phyloP scores from a whole-genome alignment of 768 basidiomycete genomes.

The Macrolepiota fuliginosa region DNA sequence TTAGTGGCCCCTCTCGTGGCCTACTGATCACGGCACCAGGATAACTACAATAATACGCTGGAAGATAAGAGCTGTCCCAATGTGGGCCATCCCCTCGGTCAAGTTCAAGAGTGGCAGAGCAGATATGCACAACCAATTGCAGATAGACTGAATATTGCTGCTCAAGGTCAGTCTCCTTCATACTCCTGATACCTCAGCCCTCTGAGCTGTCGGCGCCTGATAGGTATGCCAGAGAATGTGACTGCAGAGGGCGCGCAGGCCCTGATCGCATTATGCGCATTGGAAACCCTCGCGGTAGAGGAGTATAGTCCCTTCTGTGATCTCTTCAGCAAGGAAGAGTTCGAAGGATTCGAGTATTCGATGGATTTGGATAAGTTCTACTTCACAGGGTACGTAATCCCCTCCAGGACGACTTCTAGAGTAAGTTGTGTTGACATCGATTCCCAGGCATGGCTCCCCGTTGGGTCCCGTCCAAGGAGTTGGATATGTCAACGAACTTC shows the following conservation, averaged over 20 bases:
- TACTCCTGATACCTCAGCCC: not conserved
- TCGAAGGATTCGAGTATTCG: constrained; percentile 63
- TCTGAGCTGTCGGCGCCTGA: not conserved
- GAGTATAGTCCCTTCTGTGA: constrained; percentile 64
- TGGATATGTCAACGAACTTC: constrained; percentile 84
- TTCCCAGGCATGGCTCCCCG: constrained; percentile 56
- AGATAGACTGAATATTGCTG: constrained; percentile 53
- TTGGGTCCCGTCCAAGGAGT: constrained; percentile 80
- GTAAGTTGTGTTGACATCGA: not conserved
- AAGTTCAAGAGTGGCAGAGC: constrained; percentile 53
- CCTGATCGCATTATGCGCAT: constrained; percentile 75
- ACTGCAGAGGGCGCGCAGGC: constrained; percentile 48
- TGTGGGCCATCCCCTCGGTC: constrained; percentile 39
- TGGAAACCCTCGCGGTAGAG: constrained; percentile 64
- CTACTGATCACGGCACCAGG: not conserved
- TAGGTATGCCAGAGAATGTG: constrained; percentile 42
- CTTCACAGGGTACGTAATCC: constrained; percentile 55
- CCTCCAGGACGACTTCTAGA: not conserved
- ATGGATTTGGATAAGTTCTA: constrained; percentile 81
- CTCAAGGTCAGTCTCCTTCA: constrained; percentile 41
- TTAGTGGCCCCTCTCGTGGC: not conserved
- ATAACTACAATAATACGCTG: constrained; percentile 58
- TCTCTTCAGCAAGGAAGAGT: constrained; percentile 67
- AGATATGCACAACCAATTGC: constrained; percentile 56
- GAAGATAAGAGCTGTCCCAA: constrained; percentile 65